Conservation (phyloP, 805 yeast genomes). For the Candida germanica region DNA sequence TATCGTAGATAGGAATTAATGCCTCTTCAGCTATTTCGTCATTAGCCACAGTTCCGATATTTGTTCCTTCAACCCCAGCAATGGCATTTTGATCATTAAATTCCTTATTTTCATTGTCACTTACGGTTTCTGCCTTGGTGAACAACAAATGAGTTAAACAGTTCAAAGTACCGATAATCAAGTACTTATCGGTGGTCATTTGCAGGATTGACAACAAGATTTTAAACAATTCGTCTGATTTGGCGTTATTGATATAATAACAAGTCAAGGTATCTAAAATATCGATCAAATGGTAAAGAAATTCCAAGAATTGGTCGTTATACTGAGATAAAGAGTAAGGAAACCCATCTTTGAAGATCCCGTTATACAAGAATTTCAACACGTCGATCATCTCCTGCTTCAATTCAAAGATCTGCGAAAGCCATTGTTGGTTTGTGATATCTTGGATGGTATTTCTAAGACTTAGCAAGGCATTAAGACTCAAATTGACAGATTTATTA, state of each 20-base stretch:
- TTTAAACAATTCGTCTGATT: conserved; percentile 65
- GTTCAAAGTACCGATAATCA: conserved; percentile 67
- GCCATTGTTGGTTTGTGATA: conserved; percentile 71
- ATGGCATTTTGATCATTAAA: conserved; percentile 10
- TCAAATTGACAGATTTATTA: conserved; percentile 20
- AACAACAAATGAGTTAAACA: conserved; percentile 75
- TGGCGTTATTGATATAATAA: conserved; percentile 70
- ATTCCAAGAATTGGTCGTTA: conserved; percentile 48
- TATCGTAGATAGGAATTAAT: conserved; percentile 20
- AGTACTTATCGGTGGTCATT: conserved; percentile 61
- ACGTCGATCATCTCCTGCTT: conserved; percentile 45
- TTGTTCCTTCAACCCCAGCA: conserved; percentile 6
- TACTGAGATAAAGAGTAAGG: conserved; percentile 17
- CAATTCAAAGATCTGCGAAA: conserved; percentile 54
- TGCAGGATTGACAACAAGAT: conserved; percentile 51
- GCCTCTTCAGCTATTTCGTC: conserved; percentile 3
- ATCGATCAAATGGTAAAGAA: conserved; percentile 67
- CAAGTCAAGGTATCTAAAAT: conserved; percentile 82
- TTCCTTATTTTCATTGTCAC: conserved; percentile 15
- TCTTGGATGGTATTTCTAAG: conserved; percentile 84
- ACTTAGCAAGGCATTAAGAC: conserved; percentile 54
- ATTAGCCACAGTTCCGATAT: not conserved
- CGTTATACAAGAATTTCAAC: conserved; percentile 36
- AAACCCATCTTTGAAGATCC: conserved; percentile 25
- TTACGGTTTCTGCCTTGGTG: conserved; percentile 36